phyloP scores from a whole-genome alignment of 2,329 filamentous ascomycete species.

The Zasmidium angulare region DNA sequence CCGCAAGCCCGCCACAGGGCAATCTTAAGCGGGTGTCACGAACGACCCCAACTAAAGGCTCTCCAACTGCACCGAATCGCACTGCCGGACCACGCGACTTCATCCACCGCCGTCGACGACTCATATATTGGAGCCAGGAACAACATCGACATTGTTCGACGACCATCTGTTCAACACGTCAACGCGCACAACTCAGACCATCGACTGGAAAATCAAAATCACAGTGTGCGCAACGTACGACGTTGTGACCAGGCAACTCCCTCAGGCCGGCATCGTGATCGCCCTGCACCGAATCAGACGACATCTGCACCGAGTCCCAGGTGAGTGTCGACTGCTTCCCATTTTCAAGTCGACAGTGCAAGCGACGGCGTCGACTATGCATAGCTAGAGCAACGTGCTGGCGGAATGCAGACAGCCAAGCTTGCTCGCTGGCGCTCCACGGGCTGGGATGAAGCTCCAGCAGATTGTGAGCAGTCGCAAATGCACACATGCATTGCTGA shows the following conservation, averaged over 20 bases:
- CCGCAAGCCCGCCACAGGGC: constrained; percentile 22
- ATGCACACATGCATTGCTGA: background rate
- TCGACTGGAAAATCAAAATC: constrained; percentile 10
- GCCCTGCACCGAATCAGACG: background rate
- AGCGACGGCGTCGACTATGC: background rate
- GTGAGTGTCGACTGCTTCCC: background rate
- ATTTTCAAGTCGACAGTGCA: background rate
- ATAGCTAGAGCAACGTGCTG: background rate
- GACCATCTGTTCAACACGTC: constrained; percentile 14
- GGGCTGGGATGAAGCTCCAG: constrained; percentile 2
- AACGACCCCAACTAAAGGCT: constrained; percentile 20
- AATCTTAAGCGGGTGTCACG: constrained; percentile 25
- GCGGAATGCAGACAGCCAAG: background rate
- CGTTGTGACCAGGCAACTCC: constrained; percentile 4
- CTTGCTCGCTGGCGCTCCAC: background rate
- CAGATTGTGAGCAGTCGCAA: constrained; percentile 7
- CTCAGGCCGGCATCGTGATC: constrained; percentile 2
- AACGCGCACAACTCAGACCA: constrained; percentile 13
- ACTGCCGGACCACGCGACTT: constrained; percentile 18
- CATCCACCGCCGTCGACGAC: constrained; percentile 9
- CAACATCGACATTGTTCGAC: constrained; percentile 19
- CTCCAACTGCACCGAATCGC: constrained; percentile 18
- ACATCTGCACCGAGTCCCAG: background rate
- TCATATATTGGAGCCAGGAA: constrained; percentile 24
- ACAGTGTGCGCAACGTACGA: constrained; percentile 17